phyloP scores from a whole-genome alignment of 2,329 filamentous ascomycete species.

The Tricladium varicosporioides region DNA sequence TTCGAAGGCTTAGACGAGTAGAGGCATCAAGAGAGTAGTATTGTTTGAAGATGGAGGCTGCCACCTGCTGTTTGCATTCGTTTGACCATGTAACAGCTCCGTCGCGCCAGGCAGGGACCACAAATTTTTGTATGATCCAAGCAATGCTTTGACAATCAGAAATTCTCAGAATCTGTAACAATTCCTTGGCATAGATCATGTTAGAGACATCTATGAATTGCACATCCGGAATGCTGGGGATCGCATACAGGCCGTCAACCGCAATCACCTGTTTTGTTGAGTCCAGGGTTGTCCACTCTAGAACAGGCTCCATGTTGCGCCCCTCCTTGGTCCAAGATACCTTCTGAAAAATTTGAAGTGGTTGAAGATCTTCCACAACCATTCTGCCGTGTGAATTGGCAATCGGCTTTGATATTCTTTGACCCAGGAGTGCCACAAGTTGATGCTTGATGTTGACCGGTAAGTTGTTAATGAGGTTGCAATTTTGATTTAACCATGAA shows the following conservation, averaged over 20 bases:
- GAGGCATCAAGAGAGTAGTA: slow-evolving; percentile 13
- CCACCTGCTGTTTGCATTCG: slow-evolving; percentile 20
- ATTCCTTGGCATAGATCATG: not conserved
- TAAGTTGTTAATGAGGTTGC: slow-evolving; percentile 3
- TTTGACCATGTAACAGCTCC: not conserved
- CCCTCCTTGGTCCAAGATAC: no score
- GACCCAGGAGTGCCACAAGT: no score
- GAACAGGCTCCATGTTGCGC: no score
- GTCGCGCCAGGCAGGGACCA: slow-evolving; percentile 24
- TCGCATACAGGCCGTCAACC: no score
- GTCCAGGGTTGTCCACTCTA: no score
- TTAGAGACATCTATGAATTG: slow-evolving; percentile 14
- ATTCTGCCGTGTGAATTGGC: no score
- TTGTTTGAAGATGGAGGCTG: slow-evolving; percentile 16
- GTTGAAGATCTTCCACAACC: no score
- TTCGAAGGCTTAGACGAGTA: slow-evolving; percentile 12
- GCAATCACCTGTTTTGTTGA: no score
- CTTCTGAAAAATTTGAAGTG: no score
- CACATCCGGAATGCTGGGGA: no score
- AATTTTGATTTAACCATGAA: slow-evolving; percentile 15
- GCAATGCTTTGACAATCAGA: slow-evolving; percentile 7
- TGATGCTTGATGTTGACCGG: no score
- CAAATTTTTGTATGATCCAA: slow-evolving; percentile 16
- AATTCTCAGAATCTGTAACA: slow-evolving; percentile 14
- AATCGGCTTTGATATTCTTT: no score